phyloP scores from a whole-genome alignment of 495 filamentous ascomycete species.

The Penicillium crystallinum region DNA sequence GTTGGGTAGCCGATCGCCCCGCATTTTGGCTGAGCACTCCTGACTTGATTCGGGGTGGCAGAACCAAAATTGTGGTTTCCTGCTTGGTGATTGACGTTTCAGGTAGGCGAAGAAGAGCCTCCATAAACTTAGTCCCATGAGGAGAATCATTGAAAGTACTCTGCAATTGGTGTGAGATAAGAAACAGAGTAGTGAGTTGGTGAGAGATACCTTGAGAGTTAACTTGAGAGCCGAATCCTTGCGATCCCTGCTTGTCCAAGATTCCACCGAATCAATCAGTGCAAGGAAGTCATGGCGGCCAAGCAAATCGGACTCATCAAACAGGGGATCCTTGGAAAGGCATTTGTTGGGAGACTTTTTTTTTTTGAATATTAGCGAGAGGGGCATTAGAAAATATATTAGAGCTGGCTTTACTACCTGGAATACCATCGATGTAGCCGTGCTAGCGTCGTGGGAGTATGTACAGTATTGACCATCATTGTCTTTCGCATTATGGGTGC shows the following conservation, averaged over 20 bases:
- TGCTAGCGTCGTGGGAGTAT: constrained; percentile 7
- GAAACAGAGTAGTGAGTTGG: background rate
- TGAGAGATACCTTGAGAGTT: constrained; percentile 25
- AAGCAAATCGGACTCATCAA: constrained; percentile 6
- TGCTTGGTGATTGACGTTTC: constrained; percentile 9
- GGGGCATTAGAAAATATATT: background rate
- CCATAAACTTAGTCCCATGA: constrained; percentile 8
- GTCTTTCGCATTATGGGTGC: background rate
- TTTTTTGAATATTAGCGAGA: background rate
- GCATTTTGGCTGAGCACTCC: constrained; percentile 1
- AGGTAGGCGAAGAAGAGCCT: constrained; percentile 18
- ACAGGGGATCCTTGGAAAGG: constrained; percentile 18
- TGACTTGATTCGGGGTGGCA: constrained; percentile 8
- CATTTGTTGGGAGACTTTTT: constrained; percentile 20
- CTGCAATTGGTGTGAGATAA: constrained; percentile 6
- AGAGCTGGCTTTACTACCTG: constrained; percentile 13
- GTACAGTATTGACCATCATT: constrained; percentile 17
- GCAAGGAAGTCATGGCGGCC: constrained; percentile 12
- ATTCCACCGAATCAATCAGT: constrained; percentile 21
- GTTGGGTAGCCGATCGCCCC: background rate
- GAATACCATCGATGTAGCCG: background rate
- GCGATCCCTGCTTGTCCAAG: constrained; percentile 19
- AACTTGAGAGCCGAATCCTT: constrained; percentile 16
- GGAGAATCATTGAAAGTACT: background rate
- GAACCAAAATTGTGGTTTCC: constrained; percentile 21